Evolutionary conservation across 106 monocot species (phyloP), one percentile per base, ranked within the genome.

Genomic region (Ottelia alismoides): DNA sequence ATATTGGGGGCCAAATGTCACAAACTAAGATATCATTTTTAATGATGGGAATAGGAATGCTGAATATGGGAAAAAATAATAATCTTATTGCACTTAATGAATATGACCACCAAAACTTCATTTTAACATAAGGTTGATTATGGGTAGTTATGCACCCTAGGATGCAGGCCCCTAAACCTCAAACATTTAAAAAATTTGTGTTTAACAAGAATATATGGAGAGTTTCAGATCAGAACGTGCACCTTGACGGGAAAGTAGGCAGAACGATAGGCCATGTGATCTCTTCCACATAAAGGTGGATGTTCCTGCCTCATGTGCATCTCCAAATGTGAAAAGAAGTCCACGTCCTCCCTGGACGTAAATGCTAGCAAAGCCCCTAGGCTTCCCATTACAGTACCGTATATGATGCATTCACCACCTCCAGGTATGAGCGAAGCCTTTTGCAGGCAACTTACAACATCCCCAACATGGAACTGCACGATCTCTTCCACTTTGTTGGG

Each of bases 181-280:
- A n/a, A n/a, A n/a, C n/a, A n/a, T n/a, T n/a, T n/a, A n/a, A n/a
- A n/a, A n/a, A 43, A 43, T 16, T 6, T 7, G 40, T 7, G 40
- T 7, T 43, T 43, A 43, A 43, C 6, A 16, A 43, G 40, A 43
- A 43, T 7, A 43, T 43, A 43, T 7, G 16, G 40, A 6, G 16
- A 6, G 10, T 7, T 7, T 7, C 40, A 7, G 16, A 43, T 7
- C 6, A 16, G 10, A 6, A 43, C 6, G 40, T 7, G 40, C 55
- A 98, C 96, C 96, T 98, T 98, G 25, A 98, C 96, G 30, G 96
- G 96, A 28, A 98, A 89, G 70, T 89, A 98, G 21, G 96, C 85
- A 58, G 96, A 98, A 64, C 96, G 65, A 51, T 73, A 98, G 43
- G 96, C 71, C 82, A 89, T 82, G 51, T 96, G 94, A 53, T 96